phyloP scores from a whole-genome alignment of 2,329 filamentous ascomycete genomes.

The Daldinia sp. region DNA sequence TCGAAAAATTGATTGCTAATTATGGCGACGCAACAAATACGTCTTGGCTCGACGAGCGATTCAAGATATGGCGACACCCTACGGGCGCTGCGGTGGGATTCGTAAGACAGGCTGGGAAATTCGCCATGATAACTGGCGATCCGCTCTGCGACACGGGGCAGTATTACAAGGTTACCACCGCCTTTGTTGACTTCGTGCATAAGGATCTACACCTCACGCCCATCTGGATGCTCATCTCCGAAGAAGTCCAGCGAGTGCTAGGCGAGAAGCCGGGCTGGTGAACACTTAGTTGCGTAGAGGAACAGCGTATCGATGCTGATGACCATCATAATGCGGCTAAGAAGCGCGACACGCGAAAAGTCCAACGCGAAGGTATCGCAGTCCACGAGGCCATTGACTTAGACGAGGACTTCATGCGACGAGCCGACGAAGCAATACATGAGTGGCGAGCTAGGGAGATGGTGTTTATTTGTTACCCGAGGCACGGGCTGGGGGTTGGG shows the following conservation, averaged over 20 bases:
- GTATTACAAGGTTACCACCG: slow-evolving; percentile 74
- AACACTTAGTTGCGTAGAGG: slow-evolving; percentile 84
- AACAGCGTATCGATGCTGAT: slow-evolving; percentile 85
- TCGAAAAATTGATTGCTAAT: slow-evolving; percentile 91
- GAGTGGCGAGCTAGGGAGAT: slow-evolving; percentile 86
- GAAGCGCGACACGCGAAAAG: slow-evolving; percentile 76
- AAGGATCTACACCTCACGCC: slow-evolving; percentile 76
- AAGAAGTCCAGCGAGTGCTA: slow-evolving; percentile 78
- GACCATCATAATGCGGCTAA: slow-evolving; percentile 68
- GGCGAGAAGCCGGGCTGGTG: slow-evolving; percentile 85
- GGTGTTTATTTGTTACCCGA: slow-evolving; percentile 88
- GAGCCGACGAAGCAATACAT: slow-evolving; percentile 70
- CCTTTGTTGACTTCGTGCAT: slow-evolving; percentile 78
- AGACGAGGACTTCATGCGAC: slow-evolving; percentile 27
- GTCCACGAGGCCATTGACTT: slow-evolving; percentile 73
- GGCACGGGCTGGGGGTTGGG: slow-evolving; percentile 80
- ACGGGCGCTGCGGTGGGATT: slow-evolving; percentile 88
- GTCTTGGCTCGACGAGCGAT: slow-evolving; percentile 90
- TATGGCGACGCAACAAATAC: slow-evolving; percentile 95
- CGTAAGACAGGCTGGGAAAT: slow-evolving; percentile 71
- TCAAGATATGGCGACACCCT: slow-evolving; percentile 84
- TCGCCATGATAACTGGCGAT: slow-evolving; percentile 84
- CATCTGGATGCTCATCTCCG: slow-evolving; percentile 85
- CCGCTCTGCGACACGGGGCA: slow-evolving; percentile 84
- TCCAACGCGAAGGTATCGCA: slow-evolving; percentile 65